Base-by-base conservation (phyloP, 495 filamentous ascomycete species). In the Xylaria flabelliformis region DNA sequence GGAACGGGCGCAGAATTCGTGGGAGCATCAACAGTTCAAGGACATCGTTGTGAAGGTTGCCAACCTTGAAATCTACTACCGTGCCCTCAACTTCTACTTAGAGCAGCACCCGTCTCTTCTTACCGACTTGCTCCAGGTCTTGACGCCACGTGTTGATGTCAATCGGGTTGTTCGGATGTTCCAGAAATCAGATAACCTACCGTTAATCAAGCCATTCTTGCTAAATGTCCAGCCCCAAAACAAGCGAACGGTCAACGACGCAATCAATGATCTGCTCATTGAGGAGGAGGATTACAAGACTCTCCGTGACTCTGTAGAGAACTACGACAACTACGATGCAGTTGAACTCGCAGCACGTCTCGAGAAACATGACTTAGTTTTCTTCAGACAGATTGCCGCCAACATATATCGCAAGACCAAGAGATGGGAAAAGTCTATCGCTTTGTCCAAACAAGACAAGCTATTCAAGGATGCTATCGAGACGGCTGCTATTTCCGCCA, bases 11-110 rank as follows among this genome's bases (percentile, higher is more conserved):
- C 91, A 97, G 65, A 95, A 98, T 83, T 93, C 97, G 3, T 99
- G 97, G 97, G 97, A 99, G 82, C 97, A 99, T 84, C 96, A 98
- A 83, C 97, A 95, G 39, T 98, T 99, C 91, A 98, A 98, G 89
- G 97, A 98, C 81, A 98, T 97, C 72, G 88, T 97, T 70, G 91
- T 97, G 84, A 98, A 98, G 89, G 95, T 97, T 72, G 94, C 96
- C 76, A 99, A 99, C 83, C 82, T 98, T 78, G 97, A 99, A 83
- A 98, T 99, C 80, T 98, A 97, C 84, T 99, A 99, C 87, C 93
- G 95, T 42, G 92, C 94, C 36, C 88, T 99, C 74, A 97, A 95
- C 87, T 98, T 98, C 86, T 99, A 99, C 83, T 89, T 98, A 48
- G 92, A 98, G 82, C 93, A 98, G 80, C 97, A 98, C 80, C 97